Percentiles rank a stretch among this genome's conserved stretches.
Evolutionary conservation across 106 monocot species (phyloP).

Genomic region (Allium sativum): DNA sequence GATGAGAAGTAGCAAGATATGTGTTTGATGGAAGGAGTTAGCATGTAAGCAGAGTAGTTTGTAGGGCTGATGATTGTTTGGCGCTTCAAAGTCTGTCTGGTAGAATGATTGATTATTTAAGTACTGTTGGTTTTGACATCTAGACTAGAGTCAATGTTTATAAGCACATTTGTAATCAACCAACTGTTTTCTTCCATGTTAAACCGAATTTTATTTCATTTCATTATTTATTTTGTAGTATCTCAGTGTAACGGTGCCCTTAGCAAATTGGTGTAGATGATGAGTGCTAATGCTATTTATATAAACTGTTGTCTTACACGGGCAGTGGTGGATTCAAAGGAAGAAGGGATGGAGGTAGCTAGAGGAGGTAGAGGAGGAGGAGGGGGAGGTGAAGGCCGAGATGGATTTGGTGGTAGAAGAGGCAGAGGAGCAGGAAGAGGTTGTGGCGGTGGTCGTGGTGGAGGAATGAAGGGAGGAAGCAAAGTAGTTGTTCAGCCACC

Average conservation of each 20-base stretch:
- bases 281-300: not conserved
- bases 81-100: not conserved
- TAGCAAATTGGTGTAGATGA: not conserved
- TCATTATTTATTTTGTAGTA: not conserved
- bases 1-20: no score
- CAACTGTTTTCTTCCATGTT: not conserved
- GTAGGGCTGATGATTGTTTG: no score
- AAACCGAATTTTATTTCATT: not conserved
- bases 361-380: conserved; percentile 11
- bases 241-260: not conserved
- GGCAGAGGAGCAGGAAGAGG: conserved; percentile 20
- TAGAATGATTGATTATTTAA: not conserved
- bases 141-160: no score
- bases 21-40: no score
- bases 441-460: conserved; percentile 54
- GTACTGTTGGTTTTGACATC: not conserved
- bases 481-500: conserved; percentile 77
- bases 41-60: no score
- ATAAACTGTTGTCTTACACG: no score
- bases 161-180: not conserved
- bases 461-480: conserved; percentile 93
- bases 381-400: not conserved
- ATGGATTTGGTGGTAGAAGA: conserved; percentile 27
- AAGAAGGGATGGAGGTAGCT: conserved; percentile 13
- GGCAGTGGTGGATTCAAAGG: conserved; percentile 21